Percentiles rank a stretch among this genome's conserved stretches.
Evolutionary conservation across 2,329 filamentous ascomycete species (phyloP).

Genomic region (Beauveria rudraprayagi): DNA sequence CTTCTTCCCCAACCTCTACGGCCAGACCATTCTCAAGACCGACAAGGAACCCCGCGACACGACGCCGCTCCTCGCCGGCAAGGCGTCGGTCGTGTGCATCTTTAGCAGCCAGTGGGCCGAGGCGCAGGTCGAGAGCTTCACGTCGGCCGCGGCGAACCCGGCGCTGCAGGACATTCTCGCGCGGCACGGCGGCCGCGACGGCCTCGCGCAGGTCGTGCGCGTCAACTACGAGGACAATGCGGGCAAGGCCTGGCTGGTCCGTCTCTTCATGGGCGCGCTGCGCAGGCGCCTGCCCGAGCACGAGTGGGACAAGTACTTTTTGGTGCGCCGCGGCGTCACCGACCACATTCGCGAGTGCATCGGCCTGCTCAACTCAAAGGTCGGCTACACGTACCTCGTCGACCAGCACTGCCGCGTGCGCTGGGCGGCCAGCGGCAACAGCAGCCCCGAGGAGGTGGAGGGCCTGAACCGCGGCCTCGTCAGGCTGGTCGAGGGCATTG

Average conservation of each 20-base stretch:
- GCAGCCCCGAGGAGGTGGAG: constrained; percentile 57
- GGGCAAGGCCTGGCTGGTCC: constrained; percentile 53
- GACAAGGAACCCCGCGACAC: constrained; percentile 53
- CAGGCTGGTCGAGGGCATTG: constrained; percentile 53
- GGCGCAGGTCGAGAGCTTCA: constrained; percentile 67
- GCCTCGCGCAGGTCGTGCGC: constrained; percentile 65
- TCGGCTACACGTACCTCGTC: constrained; percentile 88
- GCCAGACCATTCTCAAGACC: constrained; percentile 61
- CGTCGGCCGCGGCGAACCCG: constrained; percentile 57
- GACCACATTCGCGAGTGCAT: constrained; percentile 56
- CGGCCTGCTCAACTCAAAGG: constrained; percentile 76
- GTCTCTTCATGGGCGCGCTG: constrained; percentile 47
- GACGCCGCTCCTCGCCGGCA: constrained; percentile 64
- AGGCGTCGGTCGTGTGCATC: constrained; percentile 69
- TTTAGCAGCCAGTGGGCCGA: constrained; percentile 84
- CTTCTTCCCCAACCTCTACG: constrained; percentile 89
- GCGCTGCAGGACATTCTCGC: constrained; percentile 57
- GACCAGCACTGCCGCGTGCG: constrained; percentile 82
- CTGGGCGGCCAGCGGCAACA: constrained; percentile 79
- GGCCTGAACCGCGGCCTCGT: constrained; percentile 57
- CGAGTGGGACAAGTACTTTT: constrained; percentile 54
- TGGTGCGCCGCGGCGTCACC: constrained; percentile 50
- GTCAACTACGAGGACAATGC: constrained; percentile 82
- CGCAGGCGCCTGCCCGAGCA: constrained; percentile 40
- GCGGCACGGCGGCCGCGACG: constrained; percentile 30